A percentile compares a stretch with the other conserved stretches of the same genome.
These are phyloP conservation scores for Ocimum tenuiflorum DNA, from an alignment of 257 asterid genomes.

Conservation along the genomic window DNA sequence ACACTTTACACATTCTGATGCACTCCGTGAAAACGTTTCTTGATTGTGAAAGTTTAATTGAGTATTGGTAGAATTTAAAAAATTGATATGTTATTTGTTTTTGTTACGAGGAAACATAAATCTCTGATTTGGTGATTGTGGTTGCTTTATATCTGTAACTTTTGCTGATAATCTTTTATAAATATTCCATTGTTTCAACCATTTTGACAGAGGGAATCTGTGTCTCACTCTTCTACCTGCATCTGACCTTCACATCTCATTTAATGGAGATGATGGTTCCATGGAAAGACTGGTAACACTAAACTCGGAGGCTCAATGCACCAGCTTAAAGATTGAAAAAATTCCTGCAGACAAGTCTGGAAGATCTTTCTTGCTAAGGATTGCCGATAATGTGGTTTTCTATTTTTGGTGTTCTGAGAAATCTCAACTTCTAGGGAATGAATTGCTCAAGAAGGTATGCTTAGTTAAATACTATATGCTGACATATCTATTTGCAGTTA, in stretches of 20 bases:
- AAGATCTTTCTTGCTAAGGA: conserved; percentile 51
- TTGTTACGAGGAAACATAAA: neutral
- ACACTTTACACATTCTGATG: neutral
- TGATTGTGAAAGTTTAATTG: neutral
- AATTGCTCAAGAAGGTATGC: conserved; percentile 63
- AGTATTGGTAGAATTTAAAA: too few species aligned
- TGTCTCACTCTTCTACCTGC: conserved; percentile 66
- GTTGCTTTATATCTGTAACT: neutral
- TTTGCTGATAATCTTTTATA: neutral
- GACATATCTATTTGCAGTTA: neutral
- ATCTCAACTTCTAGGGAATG: conserved; percentile 57
- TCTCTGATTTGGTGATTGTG: neutral
- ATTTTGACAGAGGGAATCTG: conserved; percentile 47
- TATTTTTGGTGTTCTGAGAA: conserved; percentile 78
- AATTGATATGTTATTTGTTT: too few species aligned
- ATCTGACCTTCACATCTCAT: conserved; percentile 62
- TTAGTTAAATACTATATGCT: neutral
- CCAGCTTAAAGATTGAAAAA: conserved; percentile 41
- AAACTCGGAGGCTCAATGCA: conserved; percentile 29
- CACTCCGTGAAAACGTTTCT: neutral
- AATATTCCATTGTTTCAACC: neutral
- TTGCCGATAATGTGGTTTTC: conserved; percentile 23
- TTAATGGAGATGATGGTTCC: conserved; percentile 69
- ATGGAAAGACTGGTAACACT: conserved; percentile 49
- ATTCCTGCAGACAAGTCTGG: conserved; percentile 62